Conservation (phyloP, 345 rosid species). For the Jatropha curcas region DNA sequence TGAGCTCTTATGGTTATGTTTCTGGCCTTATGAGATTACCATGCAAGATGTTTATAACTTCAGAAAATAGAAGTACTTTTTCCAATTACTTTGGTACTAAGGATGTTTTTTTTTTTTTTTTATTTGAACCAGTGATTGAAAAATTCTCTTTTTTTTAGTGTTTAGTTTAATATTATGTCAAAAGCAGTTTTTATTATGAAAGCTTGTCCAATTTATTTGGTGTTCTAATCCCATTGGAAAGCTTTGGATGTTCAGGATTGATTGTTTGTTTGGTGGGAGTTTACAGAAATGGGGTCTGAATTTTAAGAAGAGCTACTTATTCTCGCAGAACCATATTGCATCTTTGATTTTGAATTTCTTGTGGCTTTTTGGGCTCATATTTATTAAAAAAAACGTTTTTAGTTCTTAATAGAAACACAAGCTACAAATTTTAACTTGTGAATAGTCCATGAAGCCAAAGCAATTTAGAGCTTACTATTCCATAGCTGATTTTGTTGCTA, state of each 20-base stretch:
- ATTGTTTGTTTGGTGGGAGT: background rate
- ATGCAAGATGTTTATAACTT: background rate
- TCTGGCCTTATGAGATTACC: background rate
- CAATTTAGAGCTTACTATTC: background rate
- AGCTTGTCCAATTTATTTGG: background rate
- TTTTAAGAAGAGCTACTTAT: background rate
- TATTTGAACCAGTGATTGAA: background rate
- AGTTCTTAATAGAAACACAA: background rate
- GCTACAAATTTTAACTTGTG: background rate
- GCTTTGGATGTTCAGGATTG: background rate
- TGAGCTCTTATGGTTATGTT: background rate
- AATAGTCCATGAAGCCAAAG: conserved; percentile 2
- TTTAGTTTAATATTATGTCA: background rate
- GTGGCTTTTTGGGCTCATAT: background rate
- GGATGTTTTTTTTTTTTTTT: background rate
- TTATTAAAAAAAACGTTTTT: background rate
- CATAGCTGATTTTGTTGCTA: background rate
- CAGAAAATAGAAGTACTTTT: too few relatives aligned
- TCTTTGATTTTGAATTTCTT: background rate
- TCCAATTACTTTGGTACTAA: background rate
- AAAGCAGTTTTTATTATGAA: background rate
- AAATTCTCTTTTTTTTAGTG: background rate
- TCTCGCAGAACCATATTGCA: background rate
- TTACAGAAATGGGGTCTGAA: background rate
- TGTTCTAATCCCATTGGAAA: background rate